These are phyloP conservation scores for Monosporascus sp. DNA, from an alignment of 2,329 filamentous ascomycete genomes.

Conservation along the genomic window DNA sequence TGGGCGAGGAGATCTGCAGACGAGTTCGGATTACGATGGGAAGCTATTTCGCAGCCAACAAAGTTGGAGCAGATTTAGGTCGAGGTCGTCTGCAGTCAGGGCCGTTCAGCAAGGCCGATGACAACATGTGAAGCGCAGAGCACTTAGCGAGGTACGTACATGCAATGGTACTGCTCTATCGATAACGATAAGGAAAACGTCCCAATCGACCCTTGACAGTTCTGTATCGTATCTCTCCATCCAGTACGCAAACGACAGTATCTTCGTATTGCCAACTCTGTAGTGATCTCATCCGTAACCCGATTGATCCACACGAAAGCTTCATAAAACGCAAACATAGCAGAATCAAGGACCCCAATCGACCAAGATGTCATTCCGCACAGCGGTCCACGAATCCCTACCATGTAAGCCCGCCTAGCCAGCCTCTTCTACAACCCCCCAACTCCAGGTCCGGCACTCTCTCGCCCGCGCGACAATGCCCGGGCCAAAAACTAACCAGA, in stretches of 20 bases:
- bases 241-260: too few species aligned
- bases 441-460: neutral
- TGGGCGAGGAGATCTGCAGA: too few species aligned
- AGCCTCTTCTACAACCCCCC: neutral
- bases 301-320: too few species aligned
- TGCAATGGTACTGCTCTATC: neutral
- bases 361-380: slow-evolving; percentile 57
- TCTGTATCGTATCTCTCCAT: too few species aligned
- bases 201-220: neutral
- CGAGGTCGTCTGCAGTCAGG: neutral
- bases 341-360: neutral
- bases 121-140: neutral
- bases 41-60: too few species aligned
- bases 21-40: too few species aligned
- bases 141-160: neutral
- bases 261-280: too few species aligned
- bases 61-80: too few species aligned
- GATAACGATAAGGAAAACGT: neutral
- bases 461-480: neutral
- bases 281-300: too few species aligned
- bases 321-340: neutral
- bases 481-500: slow-evolving; percentile 1
- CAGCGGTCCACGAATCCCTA: slow-evolving; percentile 71
- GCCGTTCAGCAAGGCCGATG: neutral
- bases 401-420: slow-evolving; percentile 55